Evolutionary conservation across 106 monocot genomes (phyloP).

Genomic region (Allium fistulosum): DNA sequence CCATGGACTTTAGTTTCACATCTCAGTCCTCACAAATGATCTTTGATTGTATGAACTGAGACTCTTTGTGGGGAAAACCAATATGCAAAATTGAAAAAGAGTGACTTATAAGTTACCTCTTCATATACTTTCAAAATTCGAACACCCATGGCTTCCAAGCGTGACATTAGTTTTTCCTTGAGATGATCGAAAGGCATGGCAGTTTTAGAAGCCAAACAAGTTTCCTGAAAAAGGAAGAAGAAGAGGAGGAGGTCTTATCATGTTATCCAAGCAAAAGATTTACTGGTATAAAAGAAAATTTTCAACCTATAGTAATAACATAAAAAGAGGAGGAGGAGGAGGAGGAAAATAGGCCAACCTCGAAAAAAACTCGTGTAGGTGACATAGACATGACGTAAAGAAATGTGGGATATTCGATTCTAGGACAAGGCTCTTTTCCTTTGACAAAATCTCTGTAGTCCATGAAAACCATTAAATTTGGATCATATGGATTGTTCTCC

Average conservation of each 20-base stretch:
- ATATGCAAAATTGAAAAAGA: too few species aligned
- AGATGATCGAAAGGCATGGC: slow-evolving; percentile 94
- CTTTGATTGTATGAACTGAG: too few species aligned
- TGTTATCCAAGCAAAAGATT: too few species aligned
- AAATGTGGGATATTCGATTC: slow-evolving; percentile 80
- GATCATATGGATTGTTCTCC: slow-evolving; percentile 99
- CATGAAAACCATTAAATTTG: slow-evolving; percentile 48
- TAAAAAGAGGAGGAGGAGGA: background rate
- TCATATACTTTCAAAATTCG: slow-evolving; percentile 68
- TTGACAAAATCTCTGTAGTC: slow-evolving; percentile 66
- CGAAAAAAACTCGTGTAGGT: slow-evolving; percentile 80
- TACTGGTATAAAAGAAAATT: too few species aligned
- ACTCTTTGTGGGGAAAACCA: too few species aligned
- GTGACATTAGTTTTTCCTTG: slow-evolving; percentile 76
- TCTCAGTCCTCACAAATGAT: too few species aligned
- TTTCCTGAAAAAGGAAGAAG: slow-evolving; percentile 51
- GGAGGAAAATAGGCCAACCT: slow-evolving; percentile 27
- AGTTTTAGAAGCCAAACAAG: slow-evolving; percentile 87
- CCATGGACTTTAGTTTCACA: too few species aligned
- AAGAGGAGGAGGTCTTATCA: too few species aligned
- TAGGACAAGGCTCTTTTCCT: slow-evolving; percentile 19
- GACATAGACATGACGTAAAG: slow-evolving; percentile 96
- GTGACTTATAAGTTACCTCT: slow-evolving; percentile 37
- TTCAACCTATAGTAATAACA: background rate
- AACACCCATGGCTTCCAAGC: slow-evolving; percentile 85